A percentile compares a stretch with the other conserved stretches of the same genome.
phyloP scores from a whole-genome alignment of 2,329 filamentous ascomycete genomes.

The Ophiocordyceps camponoti-rufipedis region DNA sequence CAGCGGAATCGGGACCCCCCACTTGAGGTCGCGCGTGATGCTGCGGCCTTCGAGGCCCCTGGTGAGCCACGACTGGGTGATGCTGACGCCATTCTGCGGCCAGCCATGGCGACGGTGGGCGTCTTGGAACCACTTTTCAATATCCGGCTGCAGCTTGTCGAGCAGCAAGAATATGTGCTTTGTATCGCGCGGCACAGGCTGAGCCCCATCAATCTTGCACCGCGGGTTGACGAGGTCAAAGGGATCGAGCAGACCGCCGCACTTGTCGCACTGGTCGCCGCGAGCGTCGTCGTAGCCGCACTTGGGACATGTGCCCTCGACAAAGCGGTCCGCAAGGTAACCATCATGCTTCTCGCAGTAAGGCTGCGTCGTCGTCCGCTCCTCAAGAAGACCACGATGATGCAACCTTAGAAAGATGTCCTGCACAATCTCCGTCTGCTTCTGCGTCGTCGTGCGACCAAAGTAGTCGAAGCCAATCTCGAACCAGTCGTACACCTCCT shows the following conservation, averaged over 20 bases:
- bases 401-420: slow-evolving; percentile 77
- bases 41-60: slow-evolving; percentile 73
- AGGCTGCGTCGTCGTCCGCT: slow-evolving; percentile 73
- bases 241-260: slow-evolving; percentile 53
- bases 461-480: slow-evolving; percentile 90
- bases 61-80: slow-evolving; percentile 65
- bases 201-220: slow-evolving; percentile 79
- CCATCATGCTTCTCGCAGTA: slow-evolving; percentile 66
- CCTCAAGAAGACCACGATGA: slow-evolving; percentile 74
- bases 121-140: slow-evolving; percentile 61
- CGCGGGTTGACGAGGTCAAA: slow-evolving; percentile 65
- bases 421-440: slow-evolving; percentile 88
- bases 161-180: slow-evolving; percentile 84
- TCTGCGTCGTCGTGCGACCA: slow-evolving; percentile 71
- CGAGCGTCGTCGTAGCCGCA: slow-evolving; percentile 55
- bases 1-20: slow-evolving; percentile 49
- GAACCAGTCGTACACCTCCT: slow-evolving; percentile 92
- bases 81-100: slow-evolving; percentile 57
- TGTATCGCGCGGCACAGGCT: slow-evolving; percentile 62
- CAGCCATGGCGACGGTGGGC: slow-evolving; percentile 58
- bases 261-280: slow-evolving; percentile 60
- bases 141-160: slow-evolving; percentile 61
- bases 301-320: slow-evolving; percentile 61
- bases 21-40: slow-evolving; percentile 84
- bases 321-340: slow-evolving; percentile 74